phyloP scores from a whole-genome alignment of 208 protist genomes.

The Acanthamoeba triangularis region DNA sequence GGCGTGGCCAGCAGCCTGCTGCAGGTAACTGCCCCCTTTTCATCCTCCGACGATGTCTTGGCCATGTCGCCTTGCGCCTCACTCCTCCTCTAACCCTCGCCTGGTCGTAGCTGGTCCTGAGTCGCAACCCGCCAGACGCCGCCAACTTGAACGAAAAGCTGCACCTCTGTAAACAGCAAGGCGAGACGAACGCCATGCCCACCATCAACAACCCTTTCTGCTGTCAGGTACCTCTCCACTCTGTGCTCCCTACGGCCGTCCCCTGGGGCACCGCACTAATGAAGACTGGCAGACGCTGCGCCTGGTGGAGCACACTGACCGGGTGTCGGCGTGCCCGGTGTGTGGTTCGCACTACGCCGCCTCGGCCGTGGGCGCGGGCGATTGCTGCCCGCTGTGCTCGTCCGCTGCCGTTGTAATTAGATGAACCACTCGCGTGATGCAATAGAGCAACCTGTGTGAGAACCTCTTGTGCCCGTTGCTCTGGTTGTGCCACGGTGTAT shows the following conservation, averaged over 20 bases:
- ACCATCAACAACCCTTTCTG: constrained; percentile 25
- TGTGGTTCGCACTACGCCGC: background rate
- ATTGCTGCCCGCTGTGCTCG: background rate
- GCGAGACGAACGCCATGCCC: background rate
- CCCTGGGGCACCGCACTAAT: background rate
- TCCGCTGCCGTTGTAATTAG: constrained; percentile 23
- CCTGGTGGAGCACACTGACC: background rate
- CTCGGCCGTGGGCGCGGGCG: background rate
- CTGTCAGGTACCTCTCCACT: background rate
- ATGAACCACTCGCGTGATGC: too few species aligned
- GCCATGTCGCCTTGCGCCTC: background rate
- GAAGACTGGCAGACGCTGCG: background rate
- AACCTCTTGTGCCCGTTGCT: too few species aligned
- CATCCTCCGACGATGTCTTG: background rate
- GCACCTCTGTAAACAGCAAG: constrained; percentile 13
- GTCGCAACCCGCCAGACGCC: constrained; percentile 48
- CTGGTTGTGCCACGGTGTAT: background rate
- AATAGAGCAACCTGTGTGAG: too few species aligned
- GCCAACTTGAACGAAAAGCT: constrained; percentile 41
- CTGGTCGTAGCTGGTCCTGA: background rate
- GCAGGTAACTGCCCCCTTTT: background rate
- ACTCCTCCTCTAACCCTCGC: background rate
- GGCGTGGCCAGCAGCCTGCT: constrained; percentile 37
- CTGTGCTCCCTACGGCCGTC: background rate
- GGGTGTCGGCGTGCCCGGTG: background rate